Evolutionary conservation across 1,284 basidiomycete species (phyloP), one percentile per base, ranked within the genome.

Genomic region (Cutaneotrichosporon mucoides): DNA sequence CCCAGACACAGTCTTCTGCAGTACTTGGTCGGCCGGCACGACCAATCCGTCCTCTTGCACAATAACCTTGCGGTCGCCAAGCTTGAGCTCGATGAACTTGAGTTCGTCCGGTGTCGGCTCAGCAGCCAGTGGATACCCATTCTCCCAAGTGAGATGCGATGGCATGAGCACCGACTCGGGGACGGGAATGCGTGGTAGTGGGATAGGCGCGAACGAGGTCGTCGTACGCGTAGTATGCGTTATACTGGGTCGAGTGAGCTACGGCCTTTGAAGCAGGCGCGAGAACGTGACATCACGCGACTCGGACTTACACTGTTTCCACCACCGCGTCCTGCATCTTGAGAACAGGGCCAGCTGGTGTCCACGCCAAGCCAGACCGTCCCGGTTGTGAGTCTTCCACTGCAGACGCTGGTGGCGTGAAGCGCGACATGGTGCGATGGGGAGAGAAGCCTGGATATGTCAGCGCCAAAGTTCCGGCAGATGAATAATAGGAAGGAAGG

Each of bases 21-120:
- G 11, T 16, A 51, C 49, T 12, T 33, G 47, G 56, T 66, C 34
- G 49, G 57, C 44, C 5, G 51, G 51, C 16, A 43, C 43, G 34
- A 35, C 57, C 7, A 54, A 42, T 13, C 67, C 70, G 16, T 76
- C 74, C 37, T 77, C 77, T 13, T 72, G 69, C 4, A 77, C 66
- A 9, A 75, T 53, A 24, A 78, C 75, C 12, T 69, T 65, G 15
- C 66, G 64, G 8, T 72, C 75, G 11, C 71, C 73, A 4, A 79
- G 62, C 15, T 63, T 69, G 51, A 79, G 55, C 3, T 72, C 61
- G 54, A 78, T 73, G 55, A 69, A 69, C 10, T 66, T 65, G 62
- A 77, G 68, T 33, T 77, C 75, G 13, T 72, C 67, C 0, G 77
- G 77, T 2, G 70, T 67, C 6, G 75, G 73, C 52, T 72, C 70